Percentiles rank a stretch among this genome's conserved stretches.
phyloP scores from a whole-genome alignment of 768 basidiomycete genomes.

The Dentipellis sp. region DNA sequence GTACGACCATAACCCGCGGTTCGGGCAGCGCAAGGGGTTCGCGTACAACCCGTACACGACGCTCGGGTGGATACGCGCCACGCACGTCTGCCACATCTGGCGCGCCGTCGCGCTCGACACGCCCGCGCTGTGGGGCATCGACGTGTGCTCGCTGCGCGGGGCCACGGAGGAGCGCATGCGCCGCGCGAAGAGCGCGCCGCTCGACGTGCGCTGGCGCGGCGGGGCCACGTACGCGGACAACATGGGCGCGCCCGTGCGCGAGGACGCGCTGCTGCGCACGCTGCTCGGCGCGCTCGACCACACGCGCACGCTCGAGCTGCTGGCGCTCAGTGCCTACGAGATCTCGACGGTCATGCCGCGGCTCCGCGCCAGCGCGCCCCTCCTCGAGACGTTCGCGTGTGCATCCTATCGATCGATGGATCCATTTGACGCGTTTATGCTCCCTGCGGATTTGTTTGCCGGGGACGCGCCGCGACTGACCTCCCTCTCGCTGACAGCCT shows the following conservation, averaged over 20 bases:
- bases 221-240: not conserved
- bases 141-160: not conserved
- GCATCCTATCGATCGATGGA: not conserved
- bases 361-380: not conserved
- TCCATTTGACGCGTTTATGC: not conserved
- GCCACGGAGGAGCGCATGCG: not conserved
- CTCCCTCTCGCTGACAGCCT: not conserved
- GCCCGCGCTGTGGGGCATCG: not conserved
- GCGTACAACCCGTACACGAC: not conserved
- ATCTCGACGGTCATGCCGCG: not conserved
- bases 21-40: not conserved
- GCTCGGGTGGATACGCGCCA: not conserved
- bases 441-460: not conserved
- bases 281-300: not conserved
- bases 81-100: conserved; percentile 1
- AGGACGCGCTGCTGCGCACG: not conserved
- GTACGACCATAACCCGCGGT: not conserved
- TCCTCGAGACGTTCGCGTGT: not conserved
- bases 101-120: not conserved
- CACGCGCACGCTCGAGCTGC: not conserved
- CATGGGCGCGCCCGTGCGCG: not conserved
- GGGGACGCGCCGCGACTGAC: not conserved
- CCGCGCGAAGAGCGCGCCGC: not conserved
- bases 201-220: not conserved
- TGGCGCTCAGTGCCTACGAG: too few relatives aligned